Evolutionary conservation across 257 asterid genomes (phyloP), one percentile per base, ranked within the genome.

Genomic region (Plectranthus barbatus): DNA sequence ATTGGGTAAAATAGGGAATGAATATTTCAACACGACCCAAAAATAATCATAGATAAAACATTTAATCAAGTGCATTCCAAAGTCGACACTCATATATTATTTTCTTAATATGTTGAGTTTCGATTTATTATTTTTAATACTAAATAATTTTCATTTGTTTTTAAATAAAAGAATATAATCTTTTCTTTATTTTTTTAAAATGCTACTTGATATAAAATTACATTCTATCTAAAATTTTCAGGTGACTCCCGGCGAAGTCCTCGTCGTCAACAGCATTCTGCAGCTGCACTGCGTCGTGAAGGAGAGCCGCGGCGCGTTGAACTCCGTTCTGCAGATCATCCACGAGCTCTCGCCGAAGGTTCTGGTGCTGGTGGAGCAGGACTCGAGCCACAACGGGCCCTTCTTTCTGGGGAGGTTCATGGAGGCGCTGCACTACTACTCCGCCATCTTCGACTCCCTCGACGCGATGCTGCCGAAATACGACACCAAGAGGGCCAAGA

Each of bases 331-430:
- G 20, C 86, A 79, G 65, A 75, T 72, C 21, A 76, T 88, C 4
- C 87, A 84, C 21, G 84, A 74, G 65, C 87, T 88, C 1, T 64
- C 88, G 3, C 95, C 95, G 0, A 85, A 71, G 79, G 80, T 78
- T 3, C 42, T 88, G 4, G 86, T 84, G 17, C 77, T 85, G 0
- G 90, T 88, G 1, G 95, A 88, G 79, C 96, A 88, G 68, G 96
- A 88, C 70, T 88, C 96, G 10, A 82, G 94, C 77, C 96, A 85
- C 64, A 88, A 85, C 14, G 96, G 96, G 13, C 96, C 96, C 0
- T 85, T 88, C 73, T 85, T 88, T 26, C 72, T 88, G 1, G 96
- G 96, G 19, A 68, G 96, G 56, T 86, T 89, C 79, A 84, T 84
- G 96, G 94, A 88, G 66, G 91, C 96, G 0, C 33, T 88, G 72